Evolutionary conservation across 2,329 filamentous ascomycete species (phyloP).

Genomic region (Leptographium procerum): DNA sequence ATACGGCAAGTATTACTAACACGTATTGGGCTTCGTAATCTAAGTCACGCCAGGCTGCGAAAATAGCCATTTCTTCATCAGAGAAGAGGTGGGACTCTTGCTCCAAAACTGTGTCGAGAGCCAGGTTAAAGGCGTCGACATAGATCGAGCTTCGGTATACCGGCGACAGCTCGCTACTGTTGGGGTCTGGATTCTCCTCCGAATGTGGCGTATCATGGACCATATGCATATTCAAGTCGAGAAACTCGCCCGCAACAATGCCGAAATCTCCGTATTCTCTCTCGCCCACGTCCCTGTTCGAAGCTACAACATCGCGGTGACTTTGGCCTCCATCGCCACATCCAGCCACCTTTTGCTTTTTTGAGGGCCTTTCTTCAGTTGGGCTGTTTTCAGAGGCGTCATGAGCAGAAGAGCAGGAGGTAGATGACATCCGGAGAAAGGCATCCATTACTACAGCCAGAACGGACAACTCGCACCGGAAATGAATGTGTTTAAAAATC

Average conservation of each 20-base stretch:
- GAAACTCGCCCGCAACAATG: neutral
- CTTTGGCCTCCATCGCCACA: neutral
- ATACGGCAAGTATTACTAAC: conserved; percentile 34
- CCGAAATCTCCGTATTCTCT: neutral
- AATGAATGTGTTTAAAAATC: neutral
- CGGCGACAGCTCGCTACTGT: neutral
- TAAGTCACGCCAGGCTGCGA: conserved; percentile 61
- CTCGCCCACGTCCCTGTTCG: neutral
- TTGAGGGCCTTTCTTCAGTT: neutral
- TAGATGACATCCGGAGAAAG: neutral
- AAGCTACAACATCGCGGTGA: neutral
- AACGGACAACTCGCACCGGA: neutral
- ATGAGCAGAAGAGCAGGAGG: neutral
- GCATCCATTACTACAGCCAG: neutral
- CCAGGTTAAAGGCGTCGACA: conserved; percentile 92
- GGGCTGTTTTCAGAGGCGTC: neutral
- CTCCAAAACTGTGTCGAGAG: conserved; percentile 76
- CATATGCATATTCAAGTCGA: neutral
- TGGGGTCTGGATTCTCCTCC: neutral
- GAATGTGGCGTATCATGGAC: neutral
- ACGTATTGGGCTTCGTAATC: conserved; percentile 84
- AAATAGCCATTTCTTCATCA: conserved; percentile 64
- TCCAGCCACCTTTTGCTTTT: neutral
- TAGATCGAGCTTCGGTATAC: conserved; percentile 76
- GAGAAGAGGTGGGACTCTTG: conserved; percentile 86